Conservation (phyloP, 2,329 filamentous ascomycete genomes). For the Colletotrichum liriopes region DNA sequence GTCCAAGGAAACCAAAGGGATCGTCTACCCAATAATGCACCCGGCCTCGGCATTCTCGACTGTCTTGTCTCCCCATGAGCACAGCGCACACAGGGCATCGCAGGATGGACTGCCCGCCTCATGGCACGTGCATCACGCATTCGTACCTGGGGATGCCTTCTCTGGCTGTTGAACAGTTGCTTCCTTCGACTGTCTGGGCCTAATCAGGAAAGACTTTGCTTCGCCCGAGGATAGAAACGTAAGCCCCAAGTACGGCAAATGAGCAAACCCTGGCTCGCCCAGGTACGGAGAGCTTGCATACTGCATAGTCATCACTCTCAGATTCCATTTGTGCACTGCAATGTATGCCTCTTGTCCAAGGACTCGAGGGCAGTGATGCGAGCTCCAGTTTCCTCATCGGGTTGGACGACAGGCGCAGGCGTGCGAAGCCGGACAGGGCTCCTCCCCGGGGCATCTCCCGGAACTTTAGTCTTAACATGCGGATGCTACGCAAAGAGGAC, state of each 20-base stretch:
- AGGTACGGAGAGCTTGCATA: too few species aligned
- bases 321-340: background rate
- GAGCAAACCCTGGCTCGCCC: too few species aligned
- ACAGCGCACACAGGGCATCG: background rate
- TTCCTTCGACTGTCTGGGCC: too few species aligned
- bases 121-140: background rate
- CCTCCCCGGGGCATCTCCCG: constrained; percentile 25
- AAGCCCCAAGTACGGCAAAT: too few species aligned
- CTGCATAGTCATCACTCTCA: too few species aligned
- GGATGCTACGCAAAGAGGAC: constrained; percentile 30
- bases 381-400: background rate
- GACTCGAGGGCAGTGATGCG: background rate
- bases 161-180: too few species aligned
- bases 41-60: background rate
- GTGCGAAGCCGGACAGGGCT: constrained; percentile 22
- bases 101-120: background rate
- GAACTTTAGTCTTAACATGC: constrained; percentile 18
- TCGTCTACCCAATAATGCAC: background rate
- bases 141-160: too few species aligned
- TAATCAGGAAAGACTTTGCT: too few species aligned
- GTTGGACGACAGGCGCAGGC: background rate
- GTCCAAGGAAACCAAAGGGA: background rate
- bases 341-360: background rate
- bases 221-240: too few species aligned
- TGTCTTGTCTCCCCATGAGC: background rate